Conservation (phyloP, 192 early-diverging fungal species). For the Funneliformis geosporum region DNA sequence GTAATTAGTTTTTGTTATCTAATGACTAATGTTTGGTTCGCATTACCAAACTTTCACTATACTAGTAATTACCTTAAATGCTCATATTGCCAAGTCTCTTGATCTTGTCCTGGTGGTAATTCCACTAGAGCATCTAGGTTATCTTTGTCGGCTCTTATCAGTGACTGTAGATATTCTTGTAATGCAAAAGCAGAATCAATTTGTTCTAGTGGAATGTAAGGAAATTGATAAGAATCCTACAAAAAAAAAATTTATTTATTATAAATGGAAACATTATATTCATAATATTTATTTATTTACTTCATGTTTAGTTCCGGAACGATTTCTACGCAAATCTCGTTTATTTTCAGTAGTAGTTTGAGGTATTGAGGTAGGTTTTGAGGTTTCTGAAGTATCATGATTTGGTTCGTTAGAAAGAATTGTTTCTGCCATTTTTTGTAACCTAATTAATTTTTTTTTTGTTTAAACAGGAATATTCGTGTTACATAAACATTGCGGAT, state of each 20-base stretch:
- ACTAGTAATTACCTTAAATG: conserved; percentile 69
- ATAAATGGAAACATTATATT: not conserved
- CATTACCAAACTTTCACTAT: no score
- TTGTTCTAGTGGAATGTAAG: conserved; percentile 54
- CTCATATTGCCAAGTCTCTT: conserved; percentile 83
- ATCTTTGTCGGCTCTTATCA: conserved; percentile 65
- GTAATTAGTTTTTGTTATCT: no score
- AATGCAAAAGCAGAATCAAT: conserved; percentile 72
- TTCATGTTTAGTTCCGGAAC: conserved; percentile 23
- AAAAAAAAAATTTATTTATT: not conserved
- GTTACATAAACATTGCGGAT: no score
- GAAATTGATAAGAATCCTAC: conserved; percentile 53
- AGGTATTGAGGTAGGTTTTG: not conserved
- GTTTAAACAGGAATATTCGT: no score
- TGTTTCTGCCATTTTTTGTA: not conserved
- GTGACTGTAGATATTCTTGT: conserved; percentile 79
- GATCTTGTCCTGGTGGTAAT: conserved; percentile 63
- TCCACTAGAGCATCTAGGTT: conserved; percentile 62
- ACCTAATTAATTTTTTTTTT: not conserved
- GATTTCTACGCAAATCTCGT: conserved; percentile 23
- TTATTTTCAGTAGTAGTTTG: not conserved
- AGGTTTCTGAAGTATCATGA: not conserved
- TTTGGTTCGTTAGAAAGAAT: not conserved
- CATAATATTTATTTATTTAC: not conserved
- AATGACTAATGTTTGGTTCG: no score